A percentile compares a stretch with the other conserved stretches of the same genome.
These are phyloP conservation scores for Coleophoma eucalyptorum DNA, from an alignment of 2,329 filamentous ascomycete genomes.

Conservation along the genomic window DNA sequence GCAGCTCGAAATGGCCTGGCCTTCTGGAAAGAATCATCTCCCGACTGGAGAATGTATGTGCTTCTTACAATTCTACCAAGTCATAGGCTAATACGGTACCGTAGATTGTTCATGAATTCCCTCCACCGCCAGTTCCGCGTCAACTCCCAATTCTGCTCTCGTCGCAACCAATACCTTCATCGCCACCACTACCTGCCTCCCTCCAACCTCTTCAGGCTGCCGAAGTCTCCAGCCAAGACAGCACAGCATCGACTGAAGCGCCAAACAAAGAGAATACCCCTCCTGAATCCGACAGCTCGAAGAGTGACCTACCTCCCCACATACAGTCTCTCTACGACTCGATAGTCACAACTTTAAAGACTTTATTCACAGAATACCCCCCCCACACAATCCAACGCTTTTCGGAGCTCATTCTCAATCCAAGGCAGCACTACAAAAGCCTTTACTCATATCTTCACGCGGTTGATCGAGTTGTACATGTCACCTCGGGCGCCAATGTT, in stretches of 20 bases:
- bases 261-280: slow-evolving; percentile 67
- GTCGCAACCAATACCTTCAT: slow-evolving; percentile 57
- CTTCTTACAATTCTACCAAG: neutral
- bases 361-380: slow-evolving; percentile 68
- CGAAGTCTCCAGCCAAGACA: slow-evolving; percentile 17
- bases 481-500: slow-evolving; percentile 74
- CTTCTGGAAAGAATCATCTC: slow-evolving; percentile 32
- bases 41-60: slow-evolving; percentile 29
- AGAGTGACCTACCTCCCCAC: slow-evolving; percentile 56
- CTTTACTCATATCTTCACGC: slow-evolving; percentile 85
- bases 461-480: slow-evolving; percentile 83
- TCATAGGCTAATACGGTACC: neutral
- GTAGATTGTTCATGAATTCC: slow-evolving; percentile 16
- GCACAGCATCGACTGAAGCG: slow-evolving; percentile 35
- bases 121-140: slow-evolving; percentile 41
- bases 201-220: slow-evolving; percentile 20
- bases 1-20: slow-evolving; percentile 33
- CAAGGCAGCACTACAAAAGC: slow-evolving; percentile 74
- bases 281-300: slow-evolving; percentile 28
- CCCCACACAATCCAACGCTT: slow-evolving; percentile 93
- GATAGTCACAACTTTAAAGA: slow-evolving; percentile 57
- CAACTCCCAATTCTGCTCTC: slow-evolving; percentile 46
- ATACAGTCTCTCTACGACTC: slow-evolving; percentile 58
- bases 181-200: slow-evolving; percentile 51
- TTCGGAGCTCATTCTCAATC: slow-evolving; percentile 77